Evolutionary conservation across 1,284 basidiomycete species (phyloP).

Genomic region (Coniferiporia weirii): DNA sequence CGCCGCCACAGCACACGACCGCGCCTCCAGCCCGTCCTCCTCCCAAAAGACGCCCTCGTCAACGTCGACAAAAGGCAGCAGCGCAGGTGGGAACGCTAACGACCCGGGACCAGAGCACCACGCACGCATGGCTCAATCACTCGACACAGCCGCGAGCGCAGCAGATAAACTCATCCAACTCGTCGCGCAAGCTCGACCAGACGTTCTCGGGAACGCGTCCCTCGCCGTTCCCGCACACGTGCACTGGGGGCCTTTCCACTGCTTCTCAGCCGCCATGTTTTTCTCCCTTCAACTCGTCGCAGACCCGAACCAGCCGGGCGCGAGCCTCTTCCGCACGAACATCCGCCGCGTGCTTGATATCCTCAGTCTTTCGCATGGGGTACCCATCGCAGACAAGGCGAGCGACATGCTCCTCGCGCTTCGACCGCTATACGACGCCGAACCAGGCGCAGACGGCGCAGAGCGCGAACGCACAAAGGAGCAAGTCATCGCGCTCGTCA

Average conservation of each 20-base stretch:
- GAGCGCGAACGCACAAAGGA: slow-evolving; percentile 44
- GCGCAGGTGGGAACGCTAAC: neutral
- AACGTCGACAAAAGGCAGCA: slow-evolving; percentile 17
- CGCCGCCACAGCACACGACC: slow-evolving; percentile 37
- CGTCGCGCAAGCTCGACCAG: slow-evolving; percentile 62
- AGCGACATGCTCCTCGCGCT: slow-evolving; percentile 62
- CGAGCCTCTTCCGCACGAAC: slow-evolving; percentile 63
- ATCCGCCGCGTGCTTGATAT: slow-evolving; percentile 62
- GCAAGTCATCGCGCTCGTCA: slow-evolving; percentile 56
- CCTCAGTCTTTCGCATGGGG: slow-evolving; percentile 56
- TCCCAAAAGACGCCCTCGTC: neutral
- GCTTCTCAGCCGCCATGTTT: slow-evolving; percentile 81
- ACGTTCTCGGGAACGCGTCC: slow-evolving; percentile 61
- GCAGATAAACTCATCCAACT: slow-evolving; percentile 73
- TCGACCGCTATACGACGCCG: slow-evolving; percentile 59
- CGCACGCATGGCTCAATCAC: slow-evolving; percentile 48
- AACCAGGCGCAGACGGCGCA: slow-evolving; percentile 23
- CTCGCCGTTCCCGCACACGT: slow-evolving; percentile 72
- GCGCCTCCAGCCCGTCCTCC: neutral
- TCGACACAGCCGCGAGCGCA: slow-evolving; percentile 66
- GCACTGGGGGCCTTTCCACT: slow-evolving; percentile 77
- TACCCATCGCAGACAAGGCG: slow-evolving; percentile 66
- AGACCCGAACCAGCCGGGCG: slow-evolving; percentile 70
- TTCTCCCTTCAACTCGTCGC: slow-evolving; percentile 79
- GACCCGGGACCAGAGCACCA: slow-evolving; percentile 26